Conservation (phyloP, 2,329 filamentous ascomycete genomes). For the Claviceps sp. region DNA sequence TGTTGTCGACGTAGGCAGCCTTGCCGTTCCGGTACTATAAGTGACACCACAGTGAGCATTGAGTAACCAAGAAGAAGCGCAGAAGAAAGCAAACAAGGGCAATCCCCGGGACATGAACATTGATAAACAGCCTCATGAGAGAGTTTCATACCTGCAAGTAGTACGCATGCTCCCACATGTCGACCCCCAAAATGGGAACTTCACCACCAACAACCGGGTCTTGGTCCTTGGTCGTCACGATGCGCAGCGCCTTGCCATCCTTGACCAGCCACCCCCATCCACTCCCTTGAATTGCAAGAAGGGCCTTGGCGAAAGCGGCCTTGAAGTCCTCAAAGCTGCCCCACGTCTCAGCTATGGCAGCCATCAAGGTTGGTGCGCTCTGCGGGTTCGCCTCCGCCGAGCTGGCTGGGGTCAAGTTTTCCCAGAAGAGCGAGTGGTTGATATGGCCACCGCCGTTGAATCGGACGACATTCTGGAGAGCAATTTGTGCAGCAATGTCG, state of each 20-base stretch:
- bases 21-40: constrained; percentile 61
- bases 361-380: constrained; percentile 36
- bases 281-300: constrained; percentile 66
- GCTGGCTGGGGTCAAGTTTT: constrained; percentile 54
- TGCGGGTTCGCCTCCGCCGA: constrained; percentile 43
- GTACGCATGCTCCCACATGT: constrained; percentile 93
- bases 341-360: constrained; percentile 52
- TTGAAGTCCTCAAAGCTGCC: constrained; percentile 55
- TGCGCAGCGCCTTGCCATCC: constrained; percentile 46
- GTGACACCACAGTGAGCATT: constrained; percentile 15
- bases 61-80: background rate
- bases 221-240: constrained; percentile 77
- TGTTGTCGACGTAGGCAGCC: constrained; percentile 59
- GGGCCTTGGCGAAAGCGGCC: constrained; percentile 47
- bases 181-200: constrained; percentile 62
- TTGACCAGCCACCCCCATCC: constrained; percentile 83
- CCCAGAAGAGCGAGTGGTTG: constrained; percentile 90
- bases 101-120: background rate
- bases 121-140: background rate
- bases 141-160: constrained; percentile 53
- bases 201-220: constrained; percentile 55
- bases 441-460: constrained; percentile 90
- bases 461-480: constrained; percentile 58
- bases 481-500: constrained; percentile 51
- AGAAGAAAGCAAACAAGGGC: constrained; percentile 1